These are phyloP conservation scores for Apiospora rasikravindrae DNA, from an alignment of 2,329 filamentous ascomycete genomes.

Conservation along the genomic window DNA sequence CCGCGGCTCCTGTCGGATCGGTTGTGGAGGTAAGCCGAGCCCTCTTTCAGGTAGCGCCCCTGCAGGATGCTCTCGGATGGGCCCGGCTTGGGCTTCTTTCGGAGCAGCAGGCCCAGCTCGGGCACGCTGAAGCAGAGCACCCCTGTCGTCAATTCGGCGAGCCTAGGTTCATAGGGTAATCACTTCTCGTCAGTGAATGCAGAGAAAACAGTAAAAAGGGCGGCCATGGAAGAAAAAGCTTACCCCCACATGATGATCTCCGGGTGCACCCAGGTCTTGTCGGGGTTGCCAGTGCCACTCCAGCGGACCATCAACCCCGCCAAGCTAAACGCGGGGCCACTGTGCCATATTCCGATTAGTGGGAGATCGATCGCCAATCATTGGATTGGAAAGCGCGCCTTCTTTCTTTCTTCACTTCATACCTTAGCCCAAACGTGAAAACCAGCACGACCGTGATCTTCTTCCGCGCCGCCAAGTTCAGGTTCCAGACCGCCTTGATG, in stretches of 20 bases:
- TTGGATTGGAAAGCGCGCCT: neutral
- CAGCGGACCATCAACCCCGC: conserved; percentile 25
- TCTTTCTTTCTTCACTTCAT: neutral
- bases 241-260: conserved; percentile 29
- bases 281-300: conserved; percentile 19
- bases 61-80: neutral
- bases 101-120: conserved; percentile 21
- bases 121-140: conserved; percentile 29
- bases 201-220: too few species aligned
- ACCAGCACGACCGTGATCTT: neutral
- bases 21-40: neutral
- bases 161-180: neutral
- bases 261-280: conserved; percentile 26
- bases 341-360: neutral
- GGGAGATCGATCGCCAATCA: neutral
- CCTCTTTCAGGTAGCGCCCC: neutral
- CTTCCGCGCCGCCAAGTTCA: neutral
- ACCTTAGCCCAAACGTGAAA: neutral
- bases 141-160: conserved; percentile 26
- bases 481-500: neutral
- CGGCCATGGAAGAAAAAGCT: neutral
- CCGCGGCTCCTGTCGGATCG: conserved; percentile 22
- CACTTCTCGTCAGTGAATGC: neutral
- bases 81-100: neutral
- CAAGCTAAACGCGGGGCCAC: conserved; percentile 16